Evolutionary conservation across 257 asterid genomes (phyloP).

Genomic region (Petunia secreta): DNA sequence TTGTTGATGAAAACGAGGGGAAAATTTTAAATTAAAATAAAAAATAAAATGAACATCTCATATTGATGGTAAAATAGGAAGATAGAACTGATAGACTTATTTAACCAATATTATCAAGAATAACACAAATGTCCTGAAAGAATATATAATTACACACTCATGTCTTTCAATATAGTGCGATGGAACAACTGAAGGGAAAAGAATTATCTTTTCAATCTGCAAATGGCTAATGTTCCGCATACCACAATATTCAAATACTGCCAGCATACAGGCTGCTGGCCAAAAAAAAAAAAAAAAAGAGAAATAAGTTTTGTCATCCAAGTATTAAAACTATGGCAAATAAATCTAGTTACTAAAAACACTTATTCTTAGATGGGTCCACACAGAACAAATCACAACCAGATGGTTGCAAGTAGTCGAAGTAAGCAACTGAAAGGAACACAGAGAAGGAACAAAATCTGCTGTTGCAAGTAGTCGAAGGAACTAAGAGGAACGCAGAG

Average conservation of each 20-base stretch:
- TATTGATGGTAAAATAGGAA: not conserved
- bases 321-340: not conserved
- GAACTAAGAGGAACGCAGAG: too few relatives aligned
- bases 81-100: too few relatives aligned
- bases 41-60: not conserved
- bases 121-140: too few relatives aligned
- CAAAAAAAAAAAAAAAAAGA: not conserved
- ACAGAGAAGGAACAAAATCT: not conserved
- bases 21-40: not conserved
- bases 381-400: not conserved
- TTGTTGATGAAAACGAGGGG: not conserved
- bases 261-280: not conserved
- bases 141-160: too few relatives aligned
- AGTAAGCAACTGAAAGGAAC: conserved; percentile 21
- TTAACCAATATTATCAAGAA: too few relatives aligned
- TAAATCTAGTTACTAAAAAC: conserved; percentile 11
- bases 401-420: conserved; percentile 7
- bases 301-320: not conserved
- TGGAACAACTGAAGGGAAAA: too few relatives aligned
- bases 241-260: conserved; percentile 3
- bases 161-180: too few relatives aligned
- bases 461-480: too few relatives aligned
- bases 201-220: not conserved
- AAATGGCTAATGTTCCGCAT: conserved; percentile 12
- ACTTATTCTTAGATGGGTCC: not conserved